Evolutionary conservation across 2,329 filamentous ascomycete genomes (phyloP).

Genomic region (Talaromyces sp.): DNA sequence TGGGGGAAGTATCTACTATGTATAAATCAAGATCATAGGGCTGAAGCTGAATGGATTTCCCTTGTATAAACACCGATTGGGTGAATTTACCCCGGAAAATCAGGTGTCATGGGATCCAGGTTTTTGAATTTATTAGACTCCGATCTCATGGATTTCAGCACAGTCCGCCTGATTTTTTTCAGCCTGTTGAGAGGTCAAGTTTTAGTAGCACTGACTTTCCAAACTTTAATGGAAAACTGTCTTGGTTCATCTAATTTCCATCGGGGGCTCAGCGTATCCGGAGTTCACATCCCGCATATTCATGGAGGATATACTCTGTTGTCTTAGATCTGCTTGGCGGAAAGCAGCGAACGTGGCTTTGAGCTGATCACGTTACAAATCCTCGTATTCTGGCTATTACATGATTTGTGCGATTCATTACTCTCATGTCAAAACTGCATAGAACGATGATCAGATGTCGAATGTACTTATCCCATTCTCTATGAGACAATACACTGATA

Average conservation of each 20-base stretch:
- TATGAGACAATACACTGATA: neutral
- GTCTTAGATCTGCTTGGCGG: neutral
- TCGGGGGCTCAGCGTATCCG: neutral
- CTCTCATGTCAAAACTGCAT: neutral
- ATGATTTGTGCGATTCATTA: neutral
- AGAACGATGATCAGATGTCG: neutral
- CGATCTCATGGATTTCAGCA: neutral
- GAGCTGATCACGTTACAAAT: neutral
- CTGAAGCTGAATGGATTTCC: neutral
- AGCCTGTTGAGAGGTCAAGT: neutral
- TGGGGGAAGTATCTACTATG: neutral
- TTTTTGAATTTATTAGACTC: neutral
- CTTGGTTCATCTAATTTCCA: neutral
- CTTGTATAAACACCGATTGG: conserved; percentile 1
- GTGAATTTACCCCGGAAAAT: neutral
- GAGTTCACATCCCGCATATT: neutral
- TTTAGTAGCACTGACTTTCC: neutral
- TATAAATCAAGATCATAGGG: neutral
- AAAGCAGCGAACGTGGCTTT: neutral
- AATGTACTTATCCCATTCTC: neutral
- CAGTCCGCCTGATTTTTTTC: neutral
- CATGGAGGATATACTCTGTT: neutral
- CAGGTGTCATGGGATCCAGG: neutral
- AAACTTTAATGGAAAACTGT: neutral
- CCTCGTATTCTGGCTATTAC: neutral